Conservation (phyloP, 2,329 filamentous ascomycete species). For the Paraphaeosphaeria sporulosa region DNA sequence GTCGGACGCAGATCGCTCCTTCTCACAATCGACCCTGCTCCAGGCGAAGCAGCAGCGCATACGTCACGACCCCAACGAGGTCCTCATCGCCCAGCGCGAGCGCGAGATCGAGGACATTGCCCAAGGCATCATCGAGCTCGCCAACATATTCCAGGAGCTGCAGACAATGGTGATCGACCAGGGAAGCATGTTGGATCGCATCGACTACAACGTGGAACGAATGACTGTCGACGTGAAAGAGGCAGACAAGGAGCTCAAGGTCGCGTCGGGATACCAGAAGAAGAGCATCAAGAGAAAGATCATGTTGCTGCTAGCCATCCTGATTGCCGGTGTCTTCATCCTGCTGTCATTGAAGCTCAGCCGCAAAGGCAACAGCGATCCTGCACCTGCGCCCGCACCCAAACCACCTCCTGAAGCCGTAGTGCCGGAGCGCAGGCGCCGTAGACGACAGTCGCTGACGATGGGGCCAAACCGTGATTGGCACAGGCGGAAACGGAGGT, state of each 20-base stretch:
- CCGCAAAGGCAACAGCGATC: slow-evolving; percentile 43
- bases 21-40: slow-evolving; percentile 87
- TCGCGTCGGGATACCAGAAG: slow-evolving; percentile 87
- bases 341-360: slow-evolving; percentile 83
- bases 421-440: slow-evolving; percentile 11
- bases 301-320: slow-evolving; percentile 83
- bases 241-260: slow-evolving; percentile 89
- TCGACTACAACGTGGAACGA: slow-evolving; percentile 88
- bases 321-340: slow-evolving; percentile 86
- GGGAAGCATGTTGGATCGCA: slow-evolving; percentile 60
- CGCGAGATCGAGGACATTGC: slow-evolving; percentile 98
- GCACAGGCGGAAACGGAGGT: slow-evolving; percentile 45
- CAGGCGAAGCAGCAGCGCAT: slow-evolving; percentile 72
- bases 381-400: slow-evolving; percentile 29
- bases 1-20: slow-evolving; percentile 90
- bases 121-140: slow-evolving; percentile 95
- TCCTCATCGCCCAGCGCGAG: slow-evolving; percentile 88
- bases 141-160: slow-evolving; percentile 94
- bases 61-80: slow-evolving; percentile 73
- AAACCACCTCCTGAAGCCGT: slow-evolving; percentile 29
- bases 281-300: slow-evolving; percentile 90
- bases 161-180: slow-evolving; percentile 81
- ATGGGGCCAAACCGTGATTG: slow-evolving; percentile 36
- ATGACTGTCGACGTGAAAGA: slow-evolving; percentile 94
- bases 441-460: slow-evolving; percentile 26